Evolutionary conservation across 768 basidiomycete genomes (phyloP), one percentile per base, ranked within the genome.

Genomic region (Lactarius sp.): DNA sequence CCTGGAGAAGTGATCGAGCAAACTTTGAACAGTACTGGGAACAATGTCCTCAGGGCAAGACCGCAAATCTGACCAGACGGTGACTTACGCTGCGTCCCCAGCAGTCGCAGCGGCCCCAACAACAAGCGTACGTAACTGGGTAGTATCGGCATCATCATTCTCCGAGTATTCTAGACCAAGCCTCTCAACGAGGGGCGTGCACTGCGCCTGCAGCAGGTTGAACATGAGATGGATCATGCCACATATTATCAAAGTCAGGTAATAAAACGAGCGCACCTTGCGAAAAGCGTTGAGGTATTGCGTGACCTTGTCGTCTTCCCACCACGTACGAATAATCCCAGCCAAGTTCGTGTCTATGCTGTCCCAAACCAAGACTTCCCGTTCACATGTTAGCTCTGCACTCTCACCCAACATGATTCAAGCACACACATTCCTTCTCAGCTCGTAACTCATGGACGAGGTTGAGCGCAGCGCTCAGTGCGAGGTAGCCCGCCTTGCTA

Each of bases 341-440:
- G 71, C 68, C 55, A 98, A 73, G 56, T 80, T 84, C 12, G 77
- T 75, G 4, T 80, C 75, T 52, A 95, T 85, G 60, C 84, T 84
- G 54, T 83, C 78, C 92, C 90, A 94, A 16, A 96, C 91, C 64
- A 92, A 79, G 74, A 86, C 93, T 93, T 69, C n/a, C 42, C 20
- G 50, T 47, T 55, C 36, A 46, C 9, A 37, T 20, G 49, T 62
- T 34, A 68, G 64, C 41, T 68, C 18, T 14, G 2, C 12, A 56
- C 59, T 22, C 6, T 42, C 53, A 14, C 18, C 50, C n/a, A 31
- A 37, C 55, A 18, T 50, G 16, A 44, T 31, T 61, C 4, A 37
- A 8, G 22, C 14, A 64, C 86, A 71, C 66, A 86, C 90, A 85
- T 74, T 95, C 92, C 66, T 82, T 82, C 77, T 97, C 96, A 51